These are phyloP conservation scores for Dioscorea zingiberensis DNA, from an alignment of 106 monocot genomes.

Conservation along the genomic window DNA sequence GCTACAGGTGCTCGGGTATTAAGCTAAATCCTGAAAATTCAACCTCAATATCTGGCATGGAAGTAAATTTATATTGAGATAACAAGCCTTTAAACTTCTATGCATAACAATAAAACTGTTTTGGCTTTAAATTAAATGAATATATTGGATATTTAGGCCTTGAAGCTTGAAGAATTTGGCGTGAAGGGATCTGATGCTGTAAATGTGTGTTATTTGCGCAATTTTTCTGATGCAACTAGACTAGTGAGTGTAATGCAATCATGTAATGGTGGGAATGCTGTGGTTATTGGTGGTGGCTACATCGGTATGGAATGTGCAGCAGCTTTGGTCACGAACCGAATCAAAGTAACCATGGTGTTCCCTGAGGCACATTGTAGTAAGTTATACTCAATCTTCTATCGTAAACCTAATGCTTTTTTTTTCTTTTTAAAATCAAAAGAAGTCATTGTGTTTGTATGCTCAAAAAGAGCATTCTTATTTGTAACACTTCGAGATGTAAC, in stretches of 20 bases:
- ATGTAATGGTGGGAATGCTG: constrained; percentile 62
- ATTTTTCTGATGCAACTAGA: constrained; percentile 79
- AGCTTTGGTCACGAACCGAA: constrained; percentile 70
- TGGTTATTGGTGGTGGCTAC: constrained; percentile 97
- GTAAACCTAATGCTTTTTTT: background rate
- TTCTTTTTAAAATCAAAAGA: background rate
- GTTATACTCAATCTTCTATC: constrained; percentile 6
- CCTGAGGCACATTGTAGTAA: constrained; percentile 94
- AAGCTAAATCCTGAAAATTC: constrained; percentile 10
- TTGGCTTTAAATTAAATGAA: background rate
- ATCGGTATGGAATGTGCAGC: constrained; percentile 99
- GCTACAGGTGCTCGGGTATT: constrained; percentile 98
- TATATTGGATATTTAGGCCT: constrained; percentile 45
- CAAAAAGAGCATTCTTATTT: background rate
- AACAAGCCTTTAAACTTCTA: background rate
- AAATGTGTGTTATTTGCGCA: constrained; percentile 88
- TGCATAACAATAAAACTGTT: background rate
- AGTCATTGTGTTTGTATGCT: background rate
- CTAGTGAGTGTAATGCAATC: constrained; percentile 66
- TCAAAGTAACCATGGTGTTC: constrained; percentile 96
- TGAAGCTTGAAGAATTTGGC: constrained; percentile 96
- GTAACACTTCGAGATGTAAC: too few species aligned
- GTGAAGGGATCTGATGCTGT: constrained; percentile 74
- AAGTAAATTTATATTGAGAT: background rate
- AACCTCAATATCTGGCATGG: background rate